Evolutionary conservation across 352 stramenopile species (phyloP).

Genomic region (Globisporangium nunn): DNA sequence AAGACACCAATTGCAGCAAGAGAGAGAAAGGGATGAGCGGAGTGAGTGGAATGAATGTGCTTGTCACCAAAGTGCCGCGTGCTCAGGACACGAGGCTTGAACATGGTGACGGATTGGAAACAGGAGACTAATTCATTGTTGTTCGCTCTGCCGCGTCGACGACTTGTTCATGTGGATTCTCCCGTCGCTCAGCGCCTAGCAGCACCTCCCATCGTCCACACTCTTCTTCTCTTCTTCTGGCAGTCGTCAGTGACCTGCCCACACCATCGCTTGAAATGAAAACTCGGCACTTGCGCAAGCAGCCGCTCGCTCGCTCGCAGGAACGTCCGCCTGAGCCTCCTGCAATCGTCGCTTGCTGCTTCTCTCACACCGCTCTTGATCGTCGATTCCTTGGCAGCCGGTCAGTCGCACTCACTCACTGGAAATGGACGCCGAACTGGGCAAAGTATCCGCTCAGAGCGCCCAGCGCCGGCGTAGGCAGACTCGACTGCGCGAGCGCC

Average conservation of each 20-base stretch:
- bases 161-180: neutral
- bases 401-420: conserved; percentile 26
- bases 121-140: neutral
- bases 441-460: conserved; percentile 53
- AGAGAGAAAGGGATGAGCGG: neutral
- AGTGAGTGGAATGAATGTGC: neutral
- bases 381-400: neutral
- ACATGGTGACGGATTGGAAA: neutral
- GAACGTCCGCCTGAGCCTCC: neutral
- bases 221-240: neutral
- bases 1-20: neutral
- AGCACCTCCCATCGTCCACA: neutral
- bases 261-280: neutral
- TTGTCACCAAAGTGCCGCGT: no score
- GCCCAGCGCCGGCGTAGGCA: conserved; percentile 22
- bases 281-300: neutral
- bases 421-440: conserved; percentile 60
- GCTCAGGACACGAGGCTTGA: neutral
- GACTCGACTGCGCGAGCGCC: conserved; percentile 33
- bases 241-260: neutral
- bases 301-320: neutral
- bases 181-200: neutral
- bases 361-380: neutral
- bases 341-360: neutral
- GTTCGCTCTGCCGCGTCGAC: neutral